Evolutionary conservation across 352 stramenopile species (phyloP), one percentile per base, ranked within the genome.

Genomic region (Phytophthora citricola): DNA sequence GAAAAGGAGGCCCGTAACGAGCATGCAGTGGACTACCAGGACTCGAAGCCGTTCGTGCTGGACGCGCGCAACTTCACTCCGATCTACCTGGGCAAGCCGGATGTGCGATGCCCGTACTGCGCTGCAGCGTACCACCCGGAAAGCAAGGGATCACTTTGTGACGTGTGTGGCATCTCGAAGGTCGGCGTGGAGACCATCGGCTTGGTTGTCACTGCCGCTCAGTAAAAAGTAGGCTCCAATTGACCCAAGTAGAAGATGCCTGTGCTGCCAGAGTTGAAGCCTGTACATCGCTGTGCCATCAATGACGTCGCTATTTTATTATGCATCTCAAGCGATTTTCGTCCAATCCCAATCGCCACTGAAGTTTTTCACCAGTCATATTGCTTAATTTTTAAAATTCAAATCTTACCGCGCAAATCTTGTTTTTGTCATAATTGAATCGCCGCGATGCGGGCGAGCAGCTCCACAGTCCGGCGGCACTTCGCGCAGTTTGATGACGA

Each of bases 1-100:
- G 97, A 99, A 81, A 97, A 99, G 79, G 98, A 99, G 75, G 98
- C 94, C 45, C 92, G 97, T 46, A 99, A 99, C 78, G 97, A 99
- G 61, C 87, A 99, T 63, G 85, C 95, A 63, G 83, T 99, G 24
- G 96, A 99, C 58, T 99, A 99, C 76, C 97, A 99, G 63, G 96
- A 99, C 75, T 90, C 90, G 46, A 98, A 98, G 75, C 83, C 93
- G 4, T 99, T 99, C 72, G 83, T 83, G 55, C 91, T 99, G 52
- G 98, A 98, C 69, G 97, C 91, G 62, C 81, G 90, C 58, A 89
- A 90, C 46, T 94, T 99, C 70, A 96, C 90, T 58, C 98, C 98
- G 1, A 97, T 99, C 61, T 99, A 99, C 66, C 54, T 93, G 24
- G 95, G 93, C 39, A 78, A 92, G 11, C 79, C 72, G n/a, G 85